Evolutionary conservation across 2,329 filamentous ascomycete species (phyloP), one percentile per base, ranked within the genome.

Genomic region (Lachnellula cervina): DNA sequence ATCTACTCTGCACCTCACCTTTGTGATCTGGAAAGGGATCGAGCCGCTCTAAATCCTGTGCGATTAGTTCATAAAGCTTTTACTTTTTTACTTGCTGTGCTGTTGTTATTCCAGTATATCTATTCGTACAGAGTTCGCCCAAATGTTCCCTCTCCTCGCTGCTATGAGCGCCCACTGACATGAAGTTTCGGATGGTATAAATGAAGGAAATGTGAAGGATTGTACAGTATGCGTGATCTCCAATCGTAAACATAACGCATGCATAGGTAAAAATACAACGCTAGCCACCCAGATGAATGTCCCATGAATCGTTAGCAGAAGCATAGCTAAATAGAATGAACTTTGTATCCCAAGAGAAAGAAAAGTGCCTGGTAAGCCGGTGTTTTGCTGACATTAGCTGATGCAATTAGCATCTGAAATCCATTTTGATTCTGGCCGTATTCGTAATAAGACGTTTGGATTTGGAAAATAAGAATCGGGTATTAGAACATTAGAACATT

Each of bases 401-500:
- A 48, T 28, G 17, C 5, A 32, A 11, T 32, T 32, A 25, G 19
- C 35, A 43, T n/a, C 49, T 38, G 44, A n/a, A 48, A 40, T 35
- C 25, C 23, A 25, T 35, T 54, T 43, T 45, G 48, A 32, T 32
- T 40, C 37, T 40, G 42, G 19, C 48, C 55, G 51, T 57, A 49
- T 54, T 54, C 55, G 51, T 57, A 43, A 55, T 45, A 23, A 28
- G 32, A 49, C 35, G 19, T 34, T 40, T 47, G 43, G 46, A 55
- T 46, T 52, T 46, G 43, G 40, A 52, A 37, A 45, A 57, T 54
- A 32, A 28, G 54, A 52, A 43, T 21, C 57, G 35, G 42, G 32
- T 47, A 55, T 54, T 56, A 56, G 49, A 53, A 55, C 56, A 61
- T 58, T 63, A 62, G 32, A 55, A 47, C 21, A 23, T 47, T 51